Conservation (phyloP, 2,329 filamentous ascomycete species). For the Trichoderma pleuroti region DNA sequence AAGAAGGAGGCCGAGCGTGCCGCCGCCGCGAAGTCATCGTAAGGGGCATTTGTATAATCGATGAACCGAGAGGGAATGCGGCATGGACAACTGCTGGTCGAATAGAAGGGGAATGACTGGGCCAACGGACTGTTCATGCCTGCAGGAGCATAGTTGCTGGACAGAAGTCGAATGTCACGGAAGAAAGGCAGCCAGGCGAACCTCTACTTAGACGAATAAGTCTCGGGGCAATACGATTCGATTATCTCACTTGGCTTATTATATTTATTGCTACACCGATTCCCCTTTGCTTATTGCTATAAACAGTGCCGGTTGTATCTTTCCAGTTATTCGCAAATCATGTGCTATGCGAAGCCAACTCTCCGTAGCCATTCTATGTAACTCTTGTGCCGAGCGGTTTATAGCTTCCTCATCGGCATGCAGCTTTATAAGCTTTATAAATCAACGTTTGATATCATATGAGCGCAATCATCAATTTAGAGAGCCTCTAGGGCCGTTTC, state of each 20-base stretch:
- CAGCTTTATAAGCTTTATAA: not conserved
- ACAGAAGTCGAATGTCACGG: not conserved
- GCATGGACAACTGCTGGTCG: not conserved
- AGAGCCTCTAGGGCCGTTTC: not conserved
- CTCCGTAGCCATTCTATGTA: not conserved
- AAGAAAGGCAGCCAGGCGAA: slow-evolving; percentile 7
- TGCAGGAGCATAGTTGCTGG: not conserved
- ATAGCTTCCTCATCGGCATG: not conserved
- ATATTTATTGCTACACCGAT: not conserved
- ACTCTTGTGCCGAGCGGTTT: not conserved
- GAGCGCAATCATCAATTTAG: not conserved
- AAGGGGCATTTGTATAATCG: not conserved
- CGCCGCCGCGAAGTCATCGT: slow-evolving; percentile 30
- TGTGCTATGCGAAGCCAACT: not conserved
- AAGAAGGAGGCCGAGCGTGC: slow-evolving; percentile 57
- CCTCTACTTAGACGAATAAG: slow-evolving; percentile 6
- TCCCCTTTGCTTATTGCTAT: not conserved
- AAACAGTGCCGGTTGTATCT: not conserved
- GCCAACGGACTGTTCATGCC: not conserved
- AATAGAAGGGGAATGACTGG: not conserved
- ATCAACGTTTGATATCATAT: not conserved
- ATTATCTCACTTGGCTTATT: not conserved
- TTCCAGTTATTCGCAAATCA: not conserved
- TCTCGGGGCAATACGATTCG: slow-evolving; percentile 6
- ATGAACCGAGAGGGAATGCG: slow-evolving; percentile 3